Evolutionary conservation across 1,284 basidiomycete genomes (phyloP).

Genomic region (Wolfiporia cocos): DNA sequence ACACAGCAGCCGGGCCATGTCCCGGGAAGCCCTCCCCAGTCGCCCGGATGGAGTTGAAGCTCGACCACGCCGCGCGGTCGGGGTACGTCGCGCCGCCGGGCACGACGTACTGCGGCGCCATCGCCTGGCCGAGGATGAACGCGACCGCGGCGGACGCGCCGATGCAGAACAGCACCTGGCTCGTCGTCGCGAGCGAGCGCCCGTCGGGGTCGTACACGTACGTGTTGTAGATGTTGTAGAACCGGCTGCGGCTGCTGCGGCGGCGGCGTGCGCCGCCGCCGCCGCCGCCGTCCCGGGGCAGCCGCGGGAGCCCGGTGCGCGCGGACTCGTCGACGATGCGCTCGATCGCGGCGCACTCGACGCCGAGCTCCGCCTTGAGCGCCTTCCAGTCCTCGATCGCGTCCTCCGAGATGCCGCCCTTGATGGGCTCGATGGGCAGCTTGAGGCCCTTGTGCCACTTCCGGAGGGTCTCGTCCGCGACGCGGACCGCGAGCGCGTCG

Average conservation of each 20-base stretch:
- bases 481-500: constrained; percentile 44
- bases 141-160: constrained; percentile 53
- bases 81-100: constrained; percentile 68
- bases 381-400: constrained; percentile 65
- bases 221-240: constrained; percentile 82
- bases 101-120: constrained; percentile 49
- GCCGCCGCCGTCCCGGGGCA: constrained; percentile 26
- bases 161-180: constrained; percentile 44
- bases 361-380: constrained; percentile 70
- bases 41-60: constrained; percentile 65
- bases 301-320: constrained; percentile 30
- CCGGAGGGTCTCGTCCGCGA: constrained; percentile 53
- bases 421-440: constrained; percentile 44
- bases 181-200: constrained; percentile 22
- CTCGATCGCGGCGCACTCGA: constrained; percentile 74
- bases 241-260: constrained; percentile 38
- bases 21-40: constrained; percentile 58
- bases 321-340: constrained; percentile 53
- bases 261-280: constrained; percentile 29
- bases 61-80: constrained; percentile 72
- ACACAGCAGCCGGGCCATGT: constrained; percentile 45
- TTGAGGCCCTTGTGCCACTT: constrained; percentile 61
- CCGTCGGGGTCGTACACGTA: constrained; percentile 50
- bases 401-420: constrained; percentile 53
- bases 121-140: constrained; percentile 48